A percentile compares a stretch with the other conserved stretches of the same genome.
Conservation (phyloP, 176 grass and related monocot species). For the Elymus sibiricus region DNA sequence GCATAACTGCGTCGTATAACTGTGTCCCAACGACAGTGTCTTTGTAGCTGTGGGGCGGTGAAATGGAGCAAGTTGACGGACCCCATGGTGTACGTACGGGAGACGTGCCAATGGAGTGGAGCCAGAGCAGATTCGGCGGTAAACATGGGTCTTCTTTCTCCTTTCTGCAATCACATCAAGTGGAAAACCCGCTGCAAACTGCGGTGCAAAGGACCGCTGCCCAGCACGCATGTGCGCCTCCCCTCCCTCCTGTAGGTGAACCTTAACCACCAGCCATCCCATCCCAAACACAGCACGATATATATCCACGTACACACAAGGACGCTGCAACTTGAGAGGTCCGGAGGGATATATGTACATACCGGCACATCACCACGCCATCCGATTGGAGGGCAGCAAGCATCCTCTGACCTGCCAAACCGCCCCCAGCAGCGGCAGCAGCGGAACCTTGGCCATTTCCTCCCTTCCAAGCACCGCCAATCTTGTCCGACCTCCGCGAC, state of each 20-base stretch:
- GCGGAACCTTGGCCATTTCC: slow-evolving; percentile 20
- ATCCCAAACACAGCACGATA: neutral
- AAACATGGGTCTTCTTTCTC: neutral
- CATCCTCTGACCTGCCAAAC: slow-evolving; percentile 42
- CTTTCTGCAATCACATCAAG: neutral
- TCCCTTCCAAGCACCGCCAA: slow-evolving; percentile 48
- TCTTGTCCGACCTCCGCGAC: slow-evolving; percentile 22
- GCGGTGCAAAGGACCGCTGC: neutral
- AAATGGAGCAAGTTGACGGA: neutral
- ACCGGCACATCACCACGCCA: neutral
- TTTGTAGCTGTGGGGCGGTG: too few species aligned
- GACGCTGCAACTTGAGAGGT: neutral
- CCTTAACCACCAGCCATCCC: neutral
- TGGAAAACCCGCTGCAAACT: neutral
- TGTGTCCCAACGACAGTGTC: neutral
- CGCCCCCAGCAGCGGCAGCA: neutral
- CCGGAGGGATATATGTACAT: neutral
- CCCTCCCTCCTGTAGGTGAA: neutral
- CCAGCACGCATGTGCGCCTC: neutral
- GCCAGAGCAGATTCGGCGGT: neutral
- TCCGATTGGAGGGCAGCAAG: neutral
- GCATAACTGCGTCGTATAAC: too few species aligned
- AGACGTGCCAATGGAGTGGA: neutral
- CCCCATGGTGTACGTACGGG: too few species aligned
- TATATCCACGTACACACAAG: neutral